Conservation (phyloP, 2,329 filamentous ascomycete genomes). For the Pseudogymnoascus sp. region DNA sequence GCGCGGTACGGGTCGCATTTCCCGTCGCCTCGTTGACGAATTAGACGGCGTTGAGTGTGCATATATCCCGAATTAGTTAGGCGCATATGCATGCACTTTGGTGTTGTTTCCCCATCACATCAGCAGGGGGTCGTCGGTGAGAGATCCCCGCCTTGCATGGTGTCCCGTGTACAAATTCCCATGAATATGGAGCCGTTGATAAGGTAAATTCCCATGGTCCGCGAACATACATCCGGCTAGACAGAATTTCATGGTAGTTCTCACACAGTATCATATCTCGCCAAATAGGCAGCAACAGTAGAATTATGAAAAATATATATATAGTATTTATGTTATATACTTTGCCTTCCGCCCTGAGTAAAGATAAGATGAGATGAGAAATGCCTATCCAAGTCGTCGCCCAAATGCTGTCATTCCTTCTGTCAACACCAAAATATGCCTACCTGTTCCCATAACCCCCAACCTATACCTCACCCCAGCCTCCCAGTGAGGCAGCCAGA, state of each 20-base stretch:
- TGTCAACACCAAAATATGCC: constrained; percentile 4
- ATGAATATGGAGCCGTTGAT: not conserved
- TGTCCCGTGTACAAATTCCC: not conserved
- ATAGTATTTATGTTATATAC: not conserved
- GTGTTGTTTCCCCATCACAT: constrained; percentile 2
- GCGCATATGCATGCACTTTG: not conserved
- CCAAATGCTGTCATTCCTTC: not conserved
- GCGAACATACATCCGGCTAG: not conserved
- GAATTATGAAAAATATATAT: not conserved
- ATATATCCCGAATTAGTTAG: not conserved
- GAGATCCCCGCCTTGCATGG: constrained; percentile 1
- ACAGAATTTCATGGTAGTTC: not conserved
- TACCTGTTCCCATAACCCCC: not conserved
- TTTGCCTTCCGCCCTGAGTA: not conserved
- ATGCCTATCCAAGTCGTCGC: constrained; percentile 1
- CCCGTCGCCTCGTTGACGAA: constrained; percentile 3
- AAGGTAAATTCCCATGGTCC: not conserved
- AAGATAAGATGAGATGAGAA: constrained; percentile 1
- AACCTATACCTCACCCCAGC: constrained; percentile 65
- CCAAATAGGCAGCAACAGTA: not conserved
- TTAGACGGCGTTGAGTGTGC: not conserved
- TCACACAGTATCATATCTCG: not conserved
- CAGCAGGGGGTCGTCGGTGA: not conserved
- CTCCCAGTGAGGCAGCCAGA: constrained; percentile 62
- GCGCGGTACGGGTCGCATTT: constrained; percentile 3